phyloP scores from a whole-genome alignment of 345 rosid species.

The Syzygium oleosum region DNA sequence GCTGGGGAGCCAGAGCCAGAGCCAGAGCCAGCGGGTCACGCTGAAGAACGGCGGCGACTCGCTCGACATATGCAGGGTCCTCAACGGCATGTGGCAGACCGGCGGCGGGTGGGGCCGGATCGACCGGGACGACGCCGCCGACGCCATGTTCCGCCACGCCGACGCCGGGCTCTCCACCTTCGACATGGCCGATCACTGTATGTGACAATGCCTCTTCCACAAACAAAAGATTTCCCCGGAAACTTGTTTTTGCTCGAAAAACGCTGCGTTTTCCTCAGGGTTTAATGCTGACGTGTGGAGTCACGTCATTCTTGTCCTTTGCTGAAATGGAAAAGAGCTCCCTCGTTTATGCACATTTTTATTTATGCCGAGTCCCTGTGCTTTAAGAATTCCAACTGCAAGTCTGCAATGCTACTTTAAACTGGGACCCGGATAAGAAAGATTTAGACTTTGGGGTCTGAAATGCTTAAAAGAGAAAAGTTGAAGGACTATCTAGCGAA shows the following conservation, averaged over 20 bases:
- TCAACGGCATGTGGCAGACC: constrained; percentile 95
- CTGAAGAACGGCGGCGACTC: constrained; percentile 74
- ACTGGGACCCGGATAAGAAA: neutral
- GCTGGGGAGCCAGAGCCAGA: neutral
- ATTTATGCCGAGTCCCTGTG: neutral
- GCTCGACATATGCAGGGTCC: constrained; percentile 72
- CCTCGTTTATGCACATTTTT: neutral
- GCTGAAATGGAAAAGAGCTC: neutral
- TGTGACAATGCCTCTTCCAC: neutral
- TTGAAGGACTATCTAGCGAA: neutral
- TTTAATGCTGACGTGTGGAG: neutral
- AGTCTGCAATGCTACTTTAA: neutral
- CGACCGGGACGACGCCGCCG: constrained; percentile 74
- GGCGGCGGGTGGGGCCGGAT: constrained; percentile 90
- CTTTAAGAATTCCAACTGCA: neutral
- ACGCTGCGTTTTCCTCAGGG: neutral
- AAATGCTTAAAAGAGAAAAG: neutral
- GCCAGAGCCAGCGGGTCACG: constrained; percentile 28
- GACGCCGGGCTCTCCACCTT: constrained; percentile 90
- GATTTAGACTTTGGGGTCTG: neutral
- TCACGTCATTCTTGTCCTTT: neutral
- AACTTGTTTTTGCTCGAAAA: neutral
- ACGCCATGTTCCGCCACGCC: constrained; percentile 68
- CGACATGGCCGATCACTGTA: constrained; percentile 98
- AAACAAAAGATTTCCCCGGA: neutral